Base-by-base conservation (phyloP, 352 stramenopile genomes). In the Phytopythium chamaehyphon region DNA sequence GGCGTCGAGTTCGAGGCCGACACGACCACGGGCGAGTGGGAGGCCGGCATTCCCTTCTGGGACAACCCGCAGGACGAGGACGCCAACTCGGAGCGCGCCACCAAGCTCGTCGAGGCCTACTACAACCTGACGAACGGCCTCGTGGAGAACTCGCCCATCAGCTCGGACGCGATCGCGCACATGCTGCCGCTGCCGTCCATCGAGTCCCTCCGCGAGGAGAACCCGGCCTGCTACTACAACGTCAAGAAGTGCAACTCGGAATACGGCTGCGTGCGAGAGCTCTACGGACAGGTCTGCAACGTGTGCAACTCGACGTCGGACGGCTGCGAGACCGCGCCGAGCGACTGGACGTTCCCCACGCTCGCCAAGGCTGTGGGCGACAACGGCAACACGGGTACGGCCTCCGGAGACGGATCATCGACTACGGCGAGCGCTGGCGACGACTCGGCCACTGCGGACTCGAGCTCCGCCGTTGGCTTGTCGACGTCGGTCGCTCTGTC, bases 161-260 rank as follows among this genome's bases (percentile, higher is more conserved):
- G 59, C 47, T 26, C 39, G 16, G 54, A 64, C 23, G 28, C 55
- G 21, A 45, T 60, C 22, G 52, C 48, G 19, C 58, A 81, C 62
- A 47, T 76, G 59, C 31, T 63, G 19, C 47, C n/a, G 12, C 64
- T 90, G 45, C 79, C 79, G 6, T 72, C 66, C 7, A 58, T 73
- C 10, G 38, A 47, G 6, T 68, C 86, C 39, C 71, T 90, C 5
- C 57, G 51, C 11, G 57, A 59, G 12, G 60, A 78, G 55, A 90
- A 90, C 65, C 79, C 79, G 12, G 39, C 64, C 47, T 90, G 79
- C 63, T 90, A 85, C 53, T 43, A 66, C 22, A 90, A 83, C 55
- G 78, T 83, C 16, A 59, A 71, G 46, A 69, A 71, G 54, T 88
- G 79, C 49, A 80, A 82, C 55, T 56, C 61, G 11, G 54, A 73